Base-by-base conservation (phyloP, 2,329 filamentous ascomycete genomes). In the Pseudocercospora eumusae region DNA sequence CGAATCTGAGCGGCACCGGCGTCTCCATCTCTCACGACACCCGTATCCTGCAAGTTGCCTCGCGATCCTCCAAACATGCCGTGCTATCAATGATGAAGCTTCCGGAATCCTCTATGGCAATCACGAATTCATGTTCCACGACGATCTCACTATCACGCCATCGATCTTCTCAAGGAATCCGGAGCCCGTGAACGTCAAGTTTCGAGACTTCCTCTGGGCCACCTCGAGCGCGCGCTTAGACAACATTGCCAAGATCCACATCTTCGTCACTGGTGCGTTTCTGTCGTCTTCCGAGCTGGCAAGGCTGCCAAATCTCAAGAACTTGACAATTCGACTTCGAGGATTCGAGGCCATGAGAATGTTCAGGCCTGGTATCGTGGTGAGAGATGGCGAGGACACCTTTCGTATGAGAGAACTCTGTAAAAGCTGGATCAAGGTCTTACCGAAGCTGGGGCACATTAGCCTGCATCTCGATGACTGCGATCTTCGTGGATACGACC, bases 51-150 rank as follows among this genome's bases (percentile, higher is more conserved):
- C 47, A 23, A 50, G 23, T 25, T 50, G 47, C n/a, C 27, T 55
- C 25, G 25, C 52, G 6, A 55, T 55, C 28, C 52, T 55, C 27
- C 52, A 55, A n/a, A 40, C 52, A 18, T 55, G 52, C 21, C 52
- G 18, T 36, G 23, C 15, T n/a, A 25, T 40, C 28, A 33, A 36
- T 15, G 20, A 55, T 8, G 52, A 55, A 40, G 52, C 52, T 3
- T 25, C 5, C 8, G 52, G 52, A 4, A 55, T 55, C 11, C 40
- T 55, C 9, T 55, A 55, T 40, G 49, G 20, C 18, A 23, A 49
- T 33, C 18, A 57, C 31, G 20, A 21, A 5, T 27, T 50, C 15
- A n/a, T 6, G 20, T 50, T 50, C 47, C 47, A 10, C 10, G 47
- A 50, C 47, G 2, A 21, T 27, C 20, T 27, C 15, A 25, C 23